Evolutionary conservation across 2,329 filamentous ascomycete species (phyloP).

Genomic region (Aspergillus hiratsukae): DNA sequence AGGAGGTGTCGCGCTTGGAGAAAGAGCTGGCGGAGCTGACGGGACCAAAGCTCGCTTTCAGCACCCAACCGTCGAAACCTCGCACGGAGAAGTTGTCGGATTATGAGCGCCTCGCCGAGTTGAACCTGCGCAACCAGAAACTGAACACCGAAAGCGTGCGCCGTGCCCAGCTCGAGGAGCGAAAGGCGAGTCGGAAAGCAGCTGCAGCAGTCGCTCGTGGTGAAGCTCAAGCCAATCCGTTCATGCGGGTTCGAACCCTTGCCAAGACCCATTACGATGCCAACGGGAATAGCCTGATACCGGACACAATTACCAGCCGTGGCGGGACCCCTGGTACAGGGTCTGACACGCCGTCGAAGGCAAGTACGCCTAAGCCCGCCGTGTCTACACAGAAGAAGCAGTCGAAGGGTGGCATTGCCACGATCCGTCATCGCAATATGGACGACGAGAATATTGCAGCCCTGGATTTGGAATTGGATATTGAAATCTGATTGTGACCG

Average conservation of each 20-base stretch:
- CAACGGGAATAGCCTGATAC: slow-evolving; percentile 38
- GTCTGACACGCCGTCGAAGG: slow-evolving; percentile 49
- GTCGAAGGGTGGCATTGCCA: slow-evolving; percentile 50
- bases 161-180: slow-evolving; percentile 80
- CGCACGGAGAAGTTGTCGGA: slow-evolving; percentile 55
- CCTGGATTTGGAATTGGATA: slow-evolving; percentile 86
- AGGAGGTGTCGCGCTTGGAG: slow-evolving; percentile 47
- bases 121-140: slow-evolving; percentile 80
- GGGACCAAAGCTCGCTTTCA: slow-evolving; percentile 66
- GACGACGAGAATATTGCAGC: slow-evolving; percentile 90
- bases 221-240: slow-evolving; percentile 52
- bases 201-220: slow-evolving; percentile 60
- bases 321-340: slow-evolving; percentile 49
- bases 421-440: slow-evolving; percentile 71
- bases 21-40: slow-evolving; percentile 44
- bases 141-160: slow-evolving; percentile 87
- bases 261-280: slow-evolving; percentile 66
- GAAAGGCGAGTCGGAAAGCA: slow-evolving; percentile 57
- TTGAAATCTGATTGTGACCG: slow-evolving; percentile 62
- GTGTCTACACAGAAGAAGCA: slow-evolving; percentile 30
- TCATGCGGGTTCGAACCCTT: slow-evolving; percentile 60
- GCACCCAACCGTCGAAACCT: slow-evolving; percentile 60
- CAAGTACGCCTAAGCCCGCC: slow-evolving; percentile 49
- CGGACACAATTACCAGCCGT: slow-evolving; percentile 33
- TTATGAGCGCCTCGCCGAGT: slow-evolving; percentile 74